Evolutionary conservation across 805 yeast genomes (phyloP).

Genomic region (Yarrowia sp.): DNA sequence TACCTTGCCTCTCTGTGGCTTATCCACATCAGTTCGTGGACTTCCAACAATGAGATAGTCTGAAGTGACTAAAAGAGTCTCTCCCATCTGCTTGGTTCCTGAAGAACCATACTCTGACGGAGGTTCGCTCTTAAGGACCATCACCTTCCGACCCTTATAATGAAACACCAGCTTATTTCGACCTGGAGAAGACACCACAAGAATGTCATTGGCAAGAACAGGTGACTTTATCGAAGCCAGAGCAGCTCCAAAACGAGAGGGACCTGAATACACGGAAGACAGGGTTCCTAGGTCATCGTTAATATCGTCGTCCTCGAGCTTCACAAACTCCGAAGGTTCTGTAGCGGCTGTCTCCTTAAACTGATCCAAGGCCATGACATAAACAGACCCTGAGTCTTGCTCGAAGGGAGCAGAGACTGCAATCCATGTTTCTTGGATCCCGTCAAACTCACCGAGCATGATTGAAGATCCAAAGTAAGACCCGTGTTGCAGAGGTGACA

Average conservation of each 20-base stretch:
- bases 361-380: conserved; percentile 12
- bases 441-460: conserved; percentile 44
- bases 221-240: neutral
- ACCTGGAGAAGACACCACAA: neutral
- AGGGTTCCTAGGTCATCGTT: conserved; percentile 26
- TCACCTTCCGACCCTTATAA: neutral
- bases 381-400: neutral
- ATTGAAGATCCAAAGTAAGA: conserved; percentile 50
- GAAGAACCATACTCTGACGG: neutral
- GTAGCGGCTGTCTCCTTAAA: neutral
- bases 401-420: conserved; percentile 55
- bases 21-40: neutral
- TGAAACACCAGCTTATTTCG: conserved; percentile 9
- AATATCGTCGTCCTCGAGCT: neutral
- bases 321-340: neutral
- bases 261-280: conserved; percentile 27
- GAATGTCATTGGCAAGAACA: neutral
- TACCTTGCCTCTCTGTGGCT: neutral
- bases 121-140: neutral
- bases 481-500: conserved; percentile 30
- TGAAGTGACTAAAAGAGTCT: neutral
- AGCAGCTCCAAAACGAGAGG: conserved; percentile 7
- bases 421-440: conserved; percentile 40
- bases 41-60: conserved; percentile 5
- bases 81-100: neutral